Percentiles rank a stretch among this genome's conserved stretches.
Evolutionary conservation across 1,139 yeast genomes (phyloP).

Genomic region (Wickerhamomyces sp.): DNA sequence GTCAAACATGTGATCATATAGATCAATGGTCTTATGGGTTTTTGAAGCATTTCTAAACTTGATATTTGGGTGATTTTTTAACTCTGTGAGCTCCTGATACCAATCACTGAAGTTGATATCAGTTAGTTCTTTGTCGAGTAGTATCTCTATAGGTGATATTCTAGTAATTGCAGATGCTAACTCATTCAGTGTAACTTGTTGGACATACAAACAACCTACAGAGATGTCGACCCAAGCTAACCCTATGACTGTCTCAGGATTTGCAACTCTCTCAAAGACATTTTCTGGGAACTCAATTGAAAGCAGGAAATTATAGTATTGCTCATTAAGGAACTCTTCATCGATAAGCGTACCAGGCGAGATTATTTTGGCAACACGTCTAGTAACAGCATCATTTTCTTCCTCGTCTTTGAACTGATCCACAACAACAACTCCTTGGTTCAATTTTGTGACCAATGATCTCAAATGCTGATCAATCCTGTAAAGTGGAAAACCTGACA

Average conservation of each 20-base stretch:
- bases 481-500: conserved; percentile 86
- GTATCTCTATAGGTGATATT: conserved; percentile 32
- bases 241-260: conserved; percentile 53
- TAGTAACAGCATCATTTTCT: conserved; percentile 38
- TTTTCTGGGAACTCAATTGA: conserved; percentile 58
- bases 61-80: conserved; percentile 52
- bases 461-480: conserved; percentile 73
- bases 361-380: conserved; percentile 75
- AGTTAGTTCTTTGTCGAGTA: conserved; percentile 29
- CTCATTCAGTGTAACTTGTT: conserved; percentile 43
- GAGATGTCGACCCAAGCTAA: conserved; percentile 88
- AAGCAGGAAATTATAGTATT: conserved; percentile 65
- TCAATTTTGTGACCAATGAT: conserved; percentile 63
- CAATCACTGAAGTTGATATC: conserved; percentile 41
- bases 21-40: conserved; percentile 28
- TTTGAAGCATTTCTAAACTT: conserved; percentile 44
- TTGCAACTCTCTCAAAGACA: conserved; percentile 39
- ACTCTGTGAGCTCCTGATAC: conserved; percentile 56
- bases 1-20: conserved; percentile 30
- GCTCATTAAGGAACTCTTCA: conserved; percentile 74
- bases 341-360: conserved; percentile 94
- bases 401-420: conserved; percentile 51
- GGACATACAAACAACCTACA: conserved; percentile 71
- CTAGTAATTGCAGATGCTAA: conserved; percentile 31
- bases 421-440: conserved; percentile 71